Evolutionary conservation across 345 rosid species (phyloP).

Genomic region (Tarenaya hassleriana): DNA sequence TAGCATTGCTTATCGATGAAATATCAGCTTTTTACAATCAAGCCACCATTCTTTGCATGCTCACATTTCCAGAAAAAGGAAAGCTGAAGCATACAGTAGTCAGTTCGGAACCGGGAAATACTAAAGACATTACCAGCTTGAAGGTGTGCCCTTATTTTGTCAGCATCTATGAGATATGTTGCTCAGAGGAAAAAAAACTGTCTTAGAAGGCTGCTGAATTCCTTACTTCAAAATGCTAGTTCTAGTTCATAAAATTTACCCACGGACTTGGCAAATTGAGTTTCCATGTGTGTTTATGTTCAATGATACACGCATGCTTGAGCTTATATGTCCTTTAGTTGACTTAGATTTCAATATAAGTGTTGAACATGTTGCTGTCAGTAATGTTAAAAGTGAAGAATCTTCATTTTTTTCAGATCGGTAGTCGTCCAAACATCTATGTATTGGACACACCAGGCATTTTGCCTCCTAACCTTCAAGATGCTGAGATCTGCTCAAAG

Average conservation of each 20-base stretch:
- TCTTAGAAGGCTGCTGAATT: neutral
- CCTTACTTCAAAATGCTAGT: slow-evolving; percentile 1
- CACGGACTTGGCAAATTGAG: neutral
- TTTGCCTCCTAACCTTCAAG: slow-evolving; percentile 50
- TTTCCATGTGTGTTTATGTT: neutral
- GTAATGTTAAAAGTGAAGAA: neutral
- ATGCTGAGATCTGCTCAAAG: slow-evolving; percentile 58
- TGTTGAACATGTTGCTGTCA: neutral
- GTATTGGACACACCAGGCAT: slow-evolving; percentile 82
- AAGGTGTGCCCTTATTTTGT: slow-evolving; percentile 38
- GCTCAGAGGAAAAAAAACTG: no score
- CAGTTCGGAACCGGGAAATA: slow-evolving; percentile 78
- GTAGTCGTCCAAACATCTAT: slow-evolving; percentile 74
- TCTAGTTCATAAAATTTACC: no score
- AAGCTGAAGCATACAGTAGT: slow-evolving; percentile 64
- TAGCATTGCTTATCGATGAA: neutral
- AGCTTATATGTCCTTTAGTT: neutral
- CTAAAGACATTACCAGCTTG: slow-evolving; percentile 75
- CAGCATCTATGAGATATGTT: neutral
- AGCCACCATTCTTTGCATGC: neutral
- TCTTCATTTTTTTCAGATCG: slow-evolving; percentile 39
- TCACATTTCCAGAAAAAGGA: slow-evolving; percentile 55
- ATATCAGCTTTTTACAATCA: slow-evolving; percentile 6
- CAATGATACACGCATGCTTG: neutral
- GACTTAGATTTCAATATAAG: neutral